Base-by-base conservation (phyloP, 495 filamentous ascomycete species). In the Podospora pseudoanserina region DNA sequence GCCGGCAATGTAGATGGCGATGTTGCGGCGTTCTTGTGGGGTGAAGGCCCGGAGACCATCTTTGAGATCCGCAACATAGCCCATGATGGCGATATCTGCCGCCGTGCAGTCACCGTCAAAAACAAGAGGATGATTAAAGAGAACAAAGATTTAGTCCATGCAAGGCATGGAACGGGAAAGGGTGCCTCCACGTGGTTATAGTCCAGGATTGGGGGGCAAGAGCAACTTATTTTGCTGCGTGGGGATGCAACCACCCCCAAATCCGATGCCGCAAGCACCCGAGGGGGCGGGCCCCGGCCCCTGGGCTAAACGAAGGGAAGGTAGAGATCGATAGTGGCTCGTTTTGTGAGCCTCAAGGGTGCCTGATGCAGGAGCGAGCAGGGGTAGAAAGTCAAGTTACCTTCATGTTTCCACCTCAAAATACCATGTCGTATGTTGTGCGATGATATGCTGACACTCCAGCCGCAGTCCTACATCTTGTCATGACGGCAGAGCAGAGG, bases 1-100 rank as follows among this genome's bases (percentile, higher is more conserved):
- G 5, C 78, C 79, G 18, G 66, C 39, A 57, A 78, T 79, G 69
- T 83, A 83, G 39, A 82, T 72, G 32, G 68, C 72, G 57, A 82
- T 79, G 64, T 83, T 82, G 60, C 73, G 74, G 58, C 74, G 74
- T 65, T 80, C 77, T 53, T 67, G 71, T 9, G 74, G 67, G 23
- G 78, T 74, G 71, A 79, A 79, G 18, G 62, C 57, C 69, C 60
- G 57, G 2, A 73, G 67, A 59, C 67, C 60, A 6, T 64, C 30
- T 20, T 23, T 44, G 58, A 73, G 18, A 11, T 73, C 65, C 23
- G 54, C 19, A 39, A 71, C 60, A 55, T 65, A 23, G 20, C 68
- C 68, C 71, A 71, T 73, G 15, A n/a, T 68, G 54, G 53, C 44
- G 39, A 49, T 49, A 49, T 49, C 39, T 49, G 13, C 39, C 15